Conservation (phyloP, 148 eudicot species). For the Beta vulgaris region DNA sequence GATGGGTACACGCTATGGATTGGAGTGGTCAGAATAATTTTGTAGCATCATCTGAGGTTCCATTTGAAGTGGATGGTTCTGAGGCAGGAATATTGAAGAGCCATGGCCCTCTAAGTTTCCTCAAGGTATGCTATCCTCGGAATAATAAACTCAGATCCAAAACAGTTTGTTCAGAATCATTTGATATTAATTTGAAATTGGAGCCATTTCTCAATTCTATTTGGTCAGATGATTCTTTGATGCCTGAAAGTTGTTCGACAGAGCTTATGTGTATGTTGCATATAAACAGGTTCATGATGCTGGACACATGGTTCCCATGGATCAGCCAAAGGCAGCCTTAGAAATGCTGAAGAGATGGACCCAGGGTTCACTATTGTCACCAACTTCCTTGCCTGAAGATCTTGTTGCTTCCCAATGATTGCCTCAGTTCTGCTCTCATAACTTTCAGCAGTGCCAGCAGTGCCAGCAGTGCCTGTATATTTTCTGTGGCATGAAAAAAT, state of each 20-base stretch:
- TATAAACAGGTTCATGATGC: conserved; percentile 70
- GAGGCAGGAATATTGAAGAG: conserved; percentile 69
- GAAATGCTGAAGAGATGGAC: conserved; percentile 87
- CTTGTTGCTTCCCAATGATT: conserved; percentile 55
- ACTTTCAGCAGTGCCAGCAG: background rate
- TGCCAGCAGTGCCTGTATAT: background rate
- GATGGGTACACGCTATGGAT: conserved; percentile 92
- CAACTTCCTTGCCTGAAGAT: conserved; percentile 25
- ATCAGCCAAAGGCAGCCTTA: conserved; percentile 77
- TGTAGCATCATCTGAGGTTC: conserved; percentile 49
- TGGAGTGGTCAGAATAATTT: conserved; percentile 83
- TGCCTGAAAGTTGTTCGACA: background rate
- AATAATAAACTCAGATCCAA: too few species aligned
- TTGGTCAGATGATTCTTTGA: background rate
- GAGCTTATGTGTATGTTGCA: background rate
- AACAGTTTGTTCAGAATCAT: too few species aligned
- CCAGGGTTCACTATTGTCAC: conserved; percentile 41
- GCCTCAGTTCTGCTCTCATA: background rate
- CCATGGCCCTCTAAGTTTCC: conserved; percentile 74
- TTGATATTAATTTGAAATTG: background rate
- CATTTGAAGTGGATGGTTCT: conserved; percentile 74
- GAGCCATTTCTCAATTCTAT: background rate
- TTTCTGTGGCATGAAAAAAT: background rate
- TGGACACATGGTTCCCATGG: conserved; percentile 99
- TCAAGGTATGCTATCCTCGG: conserved; percentile 83